These are phyloP conservation scores for Echinochloa phyllopogon DNA, from an alignment of 176 grass and related monocot species.

Conservation along the genomic window DNA sequence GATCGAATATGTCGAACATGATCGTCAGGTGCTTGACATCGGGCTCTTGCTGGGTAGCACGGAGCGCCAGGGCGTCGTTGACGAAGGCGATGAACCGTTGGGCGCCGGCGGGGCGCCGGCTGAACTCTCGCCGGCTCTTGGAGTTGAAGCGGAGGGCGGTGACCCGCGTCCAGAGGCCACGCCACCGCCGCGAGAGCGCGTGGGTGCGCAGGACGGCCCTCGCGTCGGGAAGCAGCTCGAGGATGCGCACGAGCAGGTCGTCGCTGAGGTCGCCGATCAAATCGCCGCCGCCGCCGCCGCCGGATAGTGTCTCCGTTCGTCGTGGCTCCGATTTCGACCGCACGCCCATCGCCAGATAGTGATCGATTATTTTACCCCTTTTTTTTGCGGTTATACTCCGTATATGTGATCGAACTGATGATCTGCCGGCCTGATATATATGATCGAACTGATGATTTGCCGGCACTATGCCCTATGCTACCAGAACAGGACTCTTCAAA, in stretches of 20 bases:
- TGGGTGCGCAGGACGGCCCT: neutral
- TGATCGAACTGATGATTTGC: no score
- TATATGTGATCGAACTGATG: no score
- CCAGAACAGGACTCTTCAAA: no score
- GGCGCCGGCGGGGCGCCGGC: neutral
- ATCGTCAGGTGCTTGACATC: neutral
- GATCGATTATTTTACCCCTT: no score
- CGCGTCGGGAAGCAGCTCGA: neutral
- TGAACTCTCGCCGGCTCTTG: neutral
- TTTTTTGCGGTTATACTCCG: no score
- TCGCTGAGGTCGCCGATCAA: neutral
- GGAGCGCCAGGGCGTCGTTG: neutral
- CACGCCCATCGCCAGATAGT: no score
- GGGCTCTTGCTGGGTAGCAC: neutral
- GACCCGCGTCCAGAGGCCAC: neutral
- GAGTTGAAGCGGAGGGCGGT: neutral
- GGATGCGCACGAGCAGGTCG: neutral
- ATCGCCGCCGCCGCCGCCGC: neutral
- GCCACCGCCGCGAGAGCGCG: neutral
- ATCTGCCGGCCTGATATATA: no score
- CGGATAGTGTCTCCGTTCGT: no score
- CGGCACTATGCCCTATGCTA: no score
- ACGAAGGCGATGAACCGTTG: neutral
- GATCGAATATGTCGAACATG: no score
- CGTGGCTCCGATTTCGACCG: no score